phyloP scores from a whole-genome alignment of 345 rosid genomes.

The Boechera retrofracta region DNA sequence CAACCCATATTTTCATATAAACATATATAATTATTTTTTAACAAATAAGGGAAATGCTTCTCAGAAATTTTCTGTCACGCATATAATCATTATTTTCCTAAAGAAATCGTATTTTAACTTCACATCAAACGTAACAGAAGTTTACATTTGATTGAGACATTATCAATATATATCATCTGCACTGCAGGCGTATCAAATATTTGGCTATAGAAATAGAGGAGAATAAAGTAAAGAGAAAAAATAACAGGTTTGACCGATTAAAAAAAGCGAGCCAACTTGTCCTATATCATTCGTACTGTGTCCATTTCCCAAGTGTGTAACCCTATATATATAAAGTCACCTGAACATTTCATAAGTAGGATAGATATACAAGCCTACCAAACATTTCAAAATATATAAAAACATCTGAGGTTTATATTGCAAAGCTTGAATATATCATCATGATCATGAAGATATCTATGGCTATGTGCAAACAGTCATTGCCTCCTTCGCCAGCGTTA shows the following conservation, averaged over 20 bases:
- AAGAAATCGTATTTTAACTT: constrained; percentile 26
- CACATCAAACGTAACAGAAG: constrained; percentile 38
- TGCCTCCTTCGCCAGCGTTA: constrained; percentile 39
- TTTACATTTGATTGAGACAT: constrained; percentile 39
- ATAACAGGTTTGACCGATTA: constrained; percentile 42
- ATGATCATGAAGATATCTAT: constrained; percentile 49
- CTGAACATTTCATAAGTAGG: constrained; percentile 37
- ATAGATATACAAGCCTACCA: constrained; percentile 18
- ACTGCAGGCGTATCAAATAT: constrained; percentile 40
- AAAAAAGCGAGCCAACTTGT: constrained; percentile 39
- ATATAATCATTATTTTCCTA: constrained; percentile 18
- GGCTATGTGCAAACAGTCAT: constrained; percentile 48
- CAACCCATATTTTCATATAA: neutral
- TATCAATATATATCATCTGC: constrained; percentile 30
- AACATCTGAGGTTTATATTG: neutral
- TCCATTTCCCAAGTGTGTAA: constrained; percentile 16
- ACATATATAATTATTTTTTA: neutral
- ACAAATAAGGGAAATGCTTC: constrained; percentile 5
- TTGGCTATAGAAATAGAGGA: constrained; percentile 7
- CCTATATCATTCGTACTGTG: constrained; percentile 16
- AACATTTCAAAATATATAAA: constrained; percentile 3
- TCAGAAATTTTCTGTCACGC: neutral
- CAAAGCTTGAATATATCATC: neutral
- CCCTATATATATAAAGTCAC: constrained; percentile 42
- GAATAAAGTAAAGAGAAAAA: constrained; percentile 31